phyloP scores from a whole-genome alignment of 1,284 basidiomycete genomes.

The Ceratobasidium sp. region DNA sequence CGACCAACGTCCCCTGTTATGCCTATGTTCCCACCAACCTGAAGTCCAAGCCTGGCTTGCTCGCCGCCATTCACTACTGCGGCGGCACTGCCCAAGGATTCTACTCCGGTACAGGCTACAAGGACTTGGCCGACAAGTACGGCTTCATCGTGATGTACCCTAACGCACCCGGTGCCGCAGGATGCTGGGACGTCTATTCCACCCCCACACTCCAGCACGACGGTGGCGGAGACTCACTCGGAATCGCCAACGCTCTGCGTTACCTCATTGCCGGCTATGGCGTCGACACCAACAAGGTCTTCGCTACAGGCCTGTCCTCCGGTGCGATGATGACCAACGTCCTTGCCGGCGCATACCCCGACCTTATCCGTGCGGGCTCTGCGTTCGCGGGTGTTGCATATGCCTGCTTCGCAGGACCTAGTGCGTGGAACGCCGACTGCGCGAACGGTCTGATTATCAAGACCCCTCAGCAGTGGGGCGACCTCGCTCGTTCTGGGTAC shows the following conservation, averaged over 20 bases:
- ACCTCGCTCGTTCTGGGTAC: conserved; percentile 62
- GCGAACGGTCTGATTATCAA: conserved; percentile 62
- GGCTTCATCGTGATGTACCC: conserved; percentile 64
- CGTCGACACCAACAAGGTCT: conserved; percentile 64
- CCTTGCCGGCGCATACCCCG: conserved; percentile 67
- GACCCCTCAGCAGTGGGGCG: conserved; percentile 66
- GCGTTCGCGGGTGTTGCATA: conserved; percentile 68
- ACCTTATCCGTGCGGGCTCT: conserved; percentile 65
- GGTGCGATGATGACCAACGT: conserved; percentile 76
- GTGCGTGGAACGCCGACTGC: conserved; percentile 66
- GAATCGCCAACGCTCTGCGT: conserved; percentile 64
- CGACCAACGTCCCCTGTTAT: conserved; percentile 61
- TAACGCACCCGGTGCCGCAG: conserved; percentile 57
- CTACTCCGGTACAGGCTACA: conserved; percentile 66
- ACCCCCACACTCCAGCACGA: conserved; percentile 67
- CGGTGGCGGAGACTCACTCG: conserved; percentile 68
- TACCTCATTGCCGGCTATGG: conserved; percentile 66
- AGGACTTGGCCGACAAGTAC: conserved; percentile 63
- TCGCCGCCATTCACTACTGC: conserved; percentile 69
- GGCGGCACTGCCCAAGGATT: conserved; percentile 66
- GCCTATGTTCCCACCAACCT: conserved; percentile 65
- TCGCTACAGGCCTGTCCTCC: conserved; percentile 66
- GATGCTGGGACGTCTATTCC: conserved; percentile 70
- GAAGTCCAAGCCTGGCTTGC: conserved; percentile 61
- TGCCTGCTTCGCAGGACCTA: conserved; percentile 65